Base-by-base conservation (phyloP, 108 stramenopile species). In the Fragilaria crotonensis region DNA sequence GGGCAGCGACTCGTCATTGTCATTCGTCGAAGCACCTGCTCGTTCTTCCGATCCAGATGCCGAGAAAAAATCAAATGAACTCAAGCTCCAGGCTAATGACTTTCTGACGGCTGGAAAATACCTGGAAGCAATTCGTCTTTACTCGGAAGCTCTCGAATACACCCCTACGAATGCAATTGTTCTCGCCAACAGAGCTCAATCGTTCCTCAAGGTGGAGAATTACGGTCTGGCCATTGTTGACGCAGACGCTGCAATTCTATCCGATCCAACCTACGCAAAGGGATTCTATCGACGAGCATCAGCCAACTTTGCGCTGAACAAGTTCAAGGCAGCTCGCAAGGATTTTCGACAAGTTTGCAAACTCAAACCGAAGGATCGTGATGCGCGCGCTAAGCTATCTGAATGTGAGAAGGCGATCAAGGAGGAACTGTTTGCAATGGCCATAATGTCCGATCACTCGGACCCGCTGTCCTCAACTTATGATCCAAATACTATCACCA, bases 281-380 rank as follows among this genome's bases (percentile, higher is more conserved):
- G 97, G 84, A 0, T 98, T 97, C 59, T 99, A 99, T 64, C 84
- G 99, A 1, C 67, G 95, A n/a, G 99, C 94, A 7, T 83, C 92
- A 21, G 97, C 99, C 11, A 80, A 97, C 27, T 95, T 90, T 70
- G 99, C 97, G 1, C 80, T 99, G 57, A 89, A 84, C 11, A 88
- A 96, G 53, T 84, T 87, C 72, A 96, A 96, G 78, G 70, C 75
- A 11, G 98, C 98, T 18, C 73, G 85, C 26, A 96, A 90, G 73
- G 97, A 95, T 56, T 97, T 98, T 71, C 65, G 68, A 50, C 66
- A 60, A 22, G 87, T 90, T 4, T 89, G 84, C 52, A 77, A 81
- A 67, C 67, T 85, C 19, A 83, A 85, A 49, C 93, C 93, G 29
- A 90, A 89, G 62, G 87, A 89, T 57, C 56, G 64, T 23, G 97